Evolutionary conservation across 768 basidiomycete genomes (phyloP), one percentile per base, ranked within the genome.

Genomic region (Suillus subaureus): DNA sequence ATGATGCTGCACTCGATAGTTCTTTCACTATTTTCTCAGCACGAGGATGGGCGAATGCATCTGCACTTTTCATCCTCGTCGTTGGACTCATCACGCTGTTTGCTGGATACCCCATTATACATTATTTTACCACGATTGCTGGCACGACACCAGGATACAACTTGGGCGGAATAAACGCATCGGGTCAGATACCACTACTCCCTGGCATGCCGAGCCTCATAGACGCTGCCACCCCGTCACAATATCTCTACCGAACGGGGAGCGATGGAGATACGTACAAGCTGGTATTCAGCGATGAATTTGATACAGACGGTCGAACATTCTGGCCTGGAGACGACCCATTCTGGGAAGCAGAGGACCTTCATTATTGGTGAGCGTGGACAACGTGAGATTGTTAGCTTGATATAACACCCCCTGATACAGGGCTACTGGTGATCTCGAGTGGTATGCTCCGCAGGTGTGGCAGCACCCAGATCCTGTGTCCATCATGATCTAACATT

Each of bases 231-330:
- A 99, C 97, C 0, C 93, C 92, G 2, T 55, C 76, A 3, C 75
- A 79, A 13, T 90, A 80, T 9, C 75, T 79, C 64, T 85, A 86
- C 40, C 83, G 89, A 13, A 85, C 80, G 3, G 93, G 91, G 23
- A 81, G 83, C 4, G 94, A 97, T 72, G 96, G 96, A 3, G 81
- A 90, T 64, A 77, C 82, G 9, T 96, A 94, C 73, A 80, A 89
- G 62, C 87, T 99, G 37, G 91, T 93, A 2, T 99, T 96, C 79
- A 94, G 92, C 64, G 92, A 93, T 74, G 92, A 93, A 77, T 97
- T 89, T 83, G 89, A 87, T 80, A 85, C 68, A 74, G 90, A 81
- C 69, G 96, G 82, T 68, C 88, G 74, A 79, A 92, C 83, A 76
- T 92, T 87, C 84, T 95, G 70, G 84, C 91, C 78, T 73, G 97